phyloP scores from a whole-genome alignment of 495 filamentous ascomycete species.

The Podospora bellae-mahoneyi region DNA sequence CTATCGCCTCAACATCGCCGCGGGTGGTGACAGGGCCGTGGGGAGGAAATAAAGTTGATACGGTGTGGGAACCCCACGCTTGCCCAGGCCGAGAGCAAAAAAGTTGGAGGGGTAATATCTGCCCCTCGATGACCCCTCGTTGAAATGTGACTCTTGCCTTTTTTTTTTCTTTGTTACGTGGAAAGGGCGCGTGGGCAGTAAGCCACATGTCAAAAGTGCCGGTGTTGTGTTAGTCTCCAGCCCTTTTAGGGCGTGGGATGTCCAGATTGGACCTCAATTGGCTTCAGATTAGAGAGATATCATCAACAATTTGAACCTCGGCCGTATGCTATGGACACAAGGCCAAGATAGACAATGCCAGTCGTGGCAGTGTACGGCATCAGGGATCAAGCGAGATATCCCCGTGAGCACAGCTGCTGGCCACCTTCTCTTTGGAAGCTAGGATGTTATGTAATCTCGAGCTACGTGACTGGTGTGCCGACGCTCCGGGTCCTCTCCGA shows the following conservation, averaged over 20 bases:
- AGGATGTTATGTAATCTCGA: neutral
- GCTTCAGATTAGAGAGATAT: neutral
- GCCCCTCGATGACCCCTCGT: neutral
- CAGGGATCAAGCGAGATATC: neutral
- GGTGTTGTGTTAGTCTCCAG: too few species aligned
- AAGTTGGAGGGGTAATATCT: constrained; percentile 4
- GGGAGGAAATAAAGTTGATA: constrained; percentile 14
- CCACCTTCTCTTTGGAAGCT: neutral
- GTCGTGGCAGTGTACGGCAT: too few species aligned
- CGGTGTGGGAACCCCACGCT: constrained; percentile 11
- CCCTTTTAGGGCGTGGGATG: neutral
- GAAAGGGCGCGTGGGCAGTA: neutral
- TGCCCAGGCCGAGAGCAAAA: constrained; percentile 1
- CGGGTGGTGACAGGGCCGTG: neutral
- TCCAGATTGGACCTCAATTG: neutral
- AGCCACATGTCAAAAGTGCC: too few species aligned
- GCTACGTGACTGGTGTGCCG: constrained; percentile 1
- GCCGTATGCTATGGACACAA: too few species aligned
- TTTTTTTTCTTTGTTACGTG: neutral
- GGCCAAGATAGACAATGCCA: too few species aligned
- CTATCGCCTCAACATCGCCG: neutral
- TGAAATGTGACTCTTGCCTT: neutral
- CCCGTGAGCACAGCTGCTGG: neutral
- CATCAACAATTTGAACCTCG: too few species aligned
- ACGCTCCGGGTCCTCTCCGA: constrained; percentile 5